Conservation (phyloP, 805 yeast species). For the Kodamaea hsintzibuensis region DNA sequence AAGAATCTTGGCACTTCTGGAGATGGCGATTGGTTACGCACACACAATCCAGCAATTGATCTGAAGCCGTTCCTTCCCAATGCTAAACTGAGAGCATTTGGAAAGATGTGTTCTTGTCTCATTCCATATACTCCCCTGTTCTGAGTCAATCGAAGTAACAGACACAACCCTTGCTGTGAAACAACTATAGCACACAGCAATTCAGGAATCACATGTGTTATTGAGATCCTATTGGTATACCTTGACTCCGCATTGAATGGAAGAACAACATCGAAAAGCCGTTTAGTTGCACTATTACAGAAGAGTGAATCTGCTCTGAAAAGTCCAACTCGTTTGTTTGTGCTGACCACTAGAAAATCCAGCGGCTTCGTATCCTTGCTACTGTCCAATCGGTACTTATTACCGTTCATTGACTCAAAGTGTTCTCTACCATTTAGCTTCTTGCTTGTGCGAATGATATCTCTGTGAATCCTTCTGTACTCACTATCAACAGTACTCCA, state of each 20-base stretch:
- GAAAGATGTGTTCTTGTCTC: conserved; percentile 45
- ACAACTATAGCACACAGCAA: conserved; percentile 36
- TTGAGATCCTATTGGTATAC: conserved; percentile 37
- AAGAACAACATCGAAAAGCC: conserved; percentile 39
- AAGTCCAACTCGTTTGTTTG: conserved; percentile 45
- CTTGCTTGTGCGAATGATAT: background rate
- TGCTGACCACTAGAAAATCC: conserved; percentile 37
- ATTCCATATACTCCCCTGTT: conserved; percentile 39
- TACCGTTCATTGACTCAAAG: conserved; percentile 15
- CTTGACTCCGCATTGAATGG: conserved; percentile 38
- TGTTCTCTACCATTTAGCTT: conserved; percentile 2
- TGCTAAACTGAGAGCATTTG: conserved; percentile 31
- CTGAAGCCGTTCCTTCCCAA: conserved; percentile 29
- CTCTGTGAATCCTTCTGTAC: conserved; percentile 26
- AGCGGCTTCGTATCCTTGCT: conserved; percentile 4
- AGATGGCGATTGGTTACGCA: conserved; percentile 24
- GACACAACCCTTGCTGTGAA: conserved; percentile 38
- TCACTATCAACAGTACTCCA: conserved; percentile 34
- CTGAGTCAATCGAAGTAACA: conserved; percentile 38
- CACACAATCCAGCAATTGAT: conserved; percentile 34
- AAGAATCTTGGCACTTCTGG: conserved; percentile 24
- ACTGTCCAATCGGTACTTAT: conserved; percentile 10
- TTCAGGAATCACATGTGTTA: conserved; percentile 36
- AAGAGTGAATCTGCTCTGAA: conserved; percentile 46
- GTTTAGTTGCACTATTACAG: conserved; percentile 48